phyloP scores from a whole-genome alignment of 345 rosid species.

The Angophora floribunda region DNA sequence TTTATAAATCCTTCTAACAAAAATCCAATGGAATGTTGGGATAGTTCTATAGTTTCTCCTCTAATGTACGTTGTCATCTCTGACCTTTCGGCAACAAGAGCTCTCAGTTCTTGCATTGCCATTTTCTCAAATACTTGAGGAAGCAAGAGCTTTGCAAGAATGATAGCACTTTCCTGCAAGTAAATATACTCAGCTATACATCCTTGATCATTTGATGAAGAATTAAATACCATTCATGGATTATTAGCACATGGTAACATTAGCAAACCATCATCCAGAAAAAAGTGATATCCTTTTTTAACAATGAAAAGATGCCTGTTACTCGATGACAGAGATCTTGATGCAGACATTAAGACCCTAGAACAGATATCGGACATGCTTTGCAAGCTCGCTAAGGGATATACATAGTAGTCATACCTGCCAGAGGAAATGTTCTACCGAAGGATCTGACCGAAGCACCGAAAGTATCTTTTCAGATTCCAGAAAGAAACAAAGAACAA shows the following conservation, averaged over 20 bases:
- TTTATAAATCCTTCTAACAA: conserved; percentile 74
- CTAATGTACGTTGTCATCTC: conserved; percentile 35
- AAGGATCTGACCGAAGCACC: conserved; percentile 43
- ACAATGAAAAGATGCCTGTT: background rate
- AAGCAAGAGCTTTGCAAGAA: conserved; percentile 66
- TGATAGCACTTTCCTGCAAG: conserved; percentile 81
- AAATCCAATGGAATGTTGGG: conserved; percentile 52
- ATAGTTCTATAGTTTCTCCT: conserved; percentile 69
- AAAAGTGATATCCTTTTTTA: background rate
- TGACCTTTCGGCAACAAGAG: conserved; percentile 62
- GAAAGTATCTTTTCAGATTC: conserved; percentile 51
- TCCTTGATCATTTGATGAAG: background rate
- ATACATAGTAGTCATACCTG: conserved; percentile 36
- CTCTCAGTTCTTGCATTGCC: conserved; percentile 73
- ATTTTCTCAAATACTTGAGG: conserved; percentile 84
- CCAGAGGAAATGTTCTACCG: conserved; percentile 76
- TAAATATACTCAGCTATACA: background rate
- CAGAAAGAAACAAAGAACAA: conserved; percentile 65
- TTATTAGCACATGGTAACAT: background rate
- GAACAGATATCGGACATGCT: background rate
- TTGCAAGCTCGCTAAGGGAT: background rate
- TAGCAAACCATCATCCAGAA: background rate
- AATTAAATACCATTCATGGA: background rate
- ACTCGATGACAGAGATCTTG: background rate
- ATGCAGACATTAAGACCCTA: background rate